phyloP scores from a whole-genome alignment of 768 basidiomycete species.

The Amanita phalloides region DNA sequence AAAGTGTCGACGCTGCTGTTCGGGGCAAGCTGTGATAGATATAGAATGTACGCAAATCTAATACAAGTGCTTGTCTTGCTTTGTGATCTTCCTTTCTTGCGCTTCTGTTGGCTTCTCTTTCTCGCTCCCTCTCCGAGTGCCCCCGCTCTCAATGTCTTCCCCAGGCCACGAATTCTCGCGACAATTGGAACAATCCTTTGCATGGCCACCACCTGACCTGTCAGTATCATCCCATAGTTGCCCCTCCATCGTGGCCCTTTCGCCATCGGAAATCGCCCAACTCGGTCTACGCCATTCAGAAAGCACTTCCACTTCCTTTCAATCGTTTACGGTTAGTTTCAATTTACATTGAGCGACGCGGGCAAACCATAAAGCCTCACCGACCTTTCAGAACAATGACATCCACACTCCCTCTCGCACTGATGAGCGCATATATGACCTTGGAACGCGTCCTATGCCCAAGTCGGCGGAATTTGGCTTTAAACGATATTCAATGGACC shows the following conservation, averaged over 20 bases:
- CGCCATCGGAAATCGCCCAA: not conserved
- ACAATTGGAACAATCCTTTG: not conserved
- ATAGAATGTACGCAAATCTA: not conserved
- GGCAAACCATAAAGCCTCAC: no score
- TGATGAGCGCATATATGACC: not conserved
- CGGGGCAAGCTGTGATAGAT: constrained; percentile 53
- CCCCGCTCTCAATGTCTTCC: not conserved
- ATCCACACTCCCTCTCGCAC: not conserved
- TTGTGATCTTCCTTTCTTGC: not conserved
- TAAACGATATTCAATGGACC: not conserved
- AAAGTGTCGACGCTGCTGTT: constrained; percentile 76
- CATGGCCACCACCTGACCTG: constrained; percentile 1
- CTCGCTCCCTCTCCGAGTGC: not conserved
- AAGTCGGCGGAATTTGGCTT: not conserved
- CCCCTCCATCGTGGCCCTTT: constrained; percentile 4
- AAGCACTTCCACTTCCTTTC: not conserved
- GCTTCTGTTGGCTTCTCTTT: not conserved
- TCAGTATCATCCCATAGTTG: constrained; percentile 3
- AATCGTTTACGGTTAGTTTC: not conserved
- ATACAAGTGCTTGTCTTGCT: constrained; percentile 2
- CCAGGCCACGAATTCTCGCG: not conserved
- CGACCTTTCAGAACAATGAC: not conserved
- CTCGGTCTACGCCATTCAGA: constrained; percentile 1
- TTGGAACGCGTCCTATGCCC: not conserved
- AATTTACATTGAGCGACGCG: not conserved